Percentiles rank a stretch among this genome's conserved stretches.
Conservation (phyloP, 257 asterid species). For the Euphrasia confusa region DNA sequence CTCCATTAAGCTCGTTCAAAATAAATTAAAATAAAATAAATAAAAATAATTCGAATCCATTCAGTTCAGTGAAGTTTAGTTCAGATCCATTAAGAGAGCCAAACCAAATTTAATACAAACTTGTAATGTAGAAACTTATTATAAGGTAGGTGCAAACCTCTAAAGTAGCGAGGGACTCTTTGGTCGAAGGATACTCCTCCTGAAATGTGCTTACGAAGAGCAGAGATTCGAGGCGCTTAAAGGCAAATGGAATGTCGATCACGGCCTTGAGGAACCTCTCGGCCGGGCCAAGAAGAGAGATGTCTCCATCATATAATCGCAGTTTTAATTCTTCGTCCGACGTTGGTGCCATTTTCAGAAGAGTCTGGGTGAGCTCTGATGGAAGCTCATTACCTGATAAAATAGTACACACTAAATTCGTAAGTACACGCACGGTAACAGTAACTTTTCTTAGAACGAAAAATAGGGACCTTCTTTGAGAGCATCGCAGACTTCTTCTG, state of each 20-base stretch:
- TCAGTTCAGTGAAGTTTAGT: no score
- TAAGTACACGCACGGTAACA: no score
- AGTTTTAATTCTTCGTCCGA: slow-evolving; percentile 84
- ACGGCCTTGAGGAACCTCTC: slow-evolving; percentile 69
- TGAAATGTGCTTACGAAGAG: slow-evolving; percentile 59
- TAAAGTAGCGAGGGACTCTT: slow-evolving; percentile 62
- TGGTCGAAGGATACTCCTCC: slow-evolving; percentile 63
- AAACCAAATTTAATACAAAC: no score
- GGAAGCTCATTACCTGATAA: slow-evolving; percentile 76
- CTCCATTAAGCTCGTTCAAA: no score
- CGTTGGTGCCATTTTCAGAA: slow-evolving; percentile 77
- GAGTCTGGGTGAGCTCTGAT: slow-evolving; percentile 51
- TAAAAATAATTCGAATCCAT: no score
- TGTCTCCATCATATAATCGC: slow-evolving; percentile 63
- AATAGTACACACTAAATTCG: not conserved
- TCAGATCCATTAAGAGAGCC: no score
- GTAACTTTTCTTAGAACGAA: no score
- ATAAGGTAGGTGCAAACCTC: slow-evolving; percentile 39
- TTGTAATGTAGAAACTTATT: no score
- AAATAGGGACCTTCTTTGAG: slow-evolving; percentile 56
- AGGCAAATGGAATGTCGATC: slow-evolving; percentile 77
- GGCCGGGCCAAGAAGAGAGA: slow-evolving; percentile 73
- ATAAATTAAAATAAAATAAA: no score
- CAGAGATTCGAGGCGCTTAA: slow-evolving; percentile 72
- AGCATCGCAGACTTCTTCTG: slow-evolving; percentile 85